Conservation (phyloP, 202 grass and related monocot species). For the Brachypodium distachyon region DNA sequence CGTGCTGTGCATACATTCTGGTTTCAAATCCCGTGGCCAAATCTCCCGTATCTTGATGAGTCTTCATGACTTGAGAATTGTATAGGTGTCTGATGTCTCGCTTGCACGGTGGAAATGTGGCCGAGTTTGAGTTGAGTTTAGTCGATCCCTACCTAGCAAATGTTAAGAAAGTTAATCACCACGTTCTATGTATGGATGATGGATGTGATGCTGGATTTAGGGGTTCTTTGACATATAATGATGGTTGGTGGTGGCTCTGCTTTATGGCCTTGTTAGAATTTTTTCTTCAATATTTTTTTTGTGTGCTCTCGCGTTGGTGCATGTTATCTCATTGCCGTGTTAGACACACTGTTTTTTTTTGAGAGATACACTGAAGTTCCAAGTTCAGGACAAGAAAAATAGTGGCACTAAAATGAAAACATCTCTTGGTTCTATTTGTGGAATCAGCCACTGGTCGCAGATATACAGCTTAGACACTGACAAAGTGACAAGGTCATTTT, state of each 20-base stretch:
- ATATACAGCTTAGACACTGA: no score
- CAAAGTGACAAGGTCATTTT: no score
- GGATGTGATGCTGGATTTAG: neutral
- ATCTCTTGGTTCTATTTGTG: no score
- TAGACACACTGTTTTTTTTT: no score
- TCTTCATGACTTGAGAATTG: neutral
- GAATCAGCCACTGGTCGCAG: no score
- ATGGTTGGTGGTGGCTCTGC: neutral
- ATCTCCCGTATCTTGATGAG: neutral
- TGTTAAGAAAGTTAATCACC: neutral
- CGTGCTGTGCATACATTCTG: neutral
- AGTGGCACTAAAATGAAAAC: no score
- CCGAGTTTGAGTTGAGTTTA: neutral
- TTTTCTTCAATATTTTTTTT: neutral
- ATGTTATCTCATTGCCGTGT: no score
- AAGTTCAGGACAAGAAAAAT: no score
- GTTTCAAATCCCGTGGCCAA: neutral
- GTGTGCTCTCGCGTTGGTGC: no score
- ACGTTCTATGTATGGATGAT: neutral
- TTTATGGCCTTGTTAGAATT: neutral
- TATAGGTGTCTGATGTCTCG: neutral
- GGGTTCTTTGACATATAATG: constrained; percentile 4
- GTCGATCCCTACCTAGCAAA: neutral
- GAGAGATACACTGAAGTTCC: no score
- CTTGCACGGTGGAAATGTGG: neutral